phyloP scores from a whole-genome alignment of 306 rosid species.

The Acacia acuminata region DNA sequence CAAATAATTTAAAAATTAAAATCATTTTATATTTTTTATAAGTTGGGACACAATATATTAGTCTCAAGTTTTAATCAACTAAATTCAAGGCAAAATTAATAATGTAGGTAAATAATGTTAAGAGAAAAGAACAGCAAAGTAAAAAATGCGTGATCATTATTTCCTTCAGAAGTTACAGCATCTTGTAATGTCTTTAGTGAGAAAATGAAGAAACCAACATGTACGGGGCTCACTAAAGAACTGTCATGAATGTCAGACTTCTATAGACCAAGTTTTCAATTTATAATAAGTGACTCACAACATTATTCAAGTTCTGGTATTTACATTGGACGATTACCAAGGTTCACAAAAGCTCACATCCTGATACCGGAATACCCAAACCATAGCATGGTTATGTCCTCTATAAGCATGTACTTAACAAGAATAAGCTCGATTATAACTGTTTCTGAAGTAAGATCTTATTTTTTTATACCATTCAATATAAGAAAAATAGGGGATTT shows the following conservation, averaged over 20 bases:
- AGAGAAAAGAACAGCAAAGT: background rate
- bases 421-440: background rate
- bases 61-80: background rate
- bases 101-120: background rate
- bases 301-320: background rate
- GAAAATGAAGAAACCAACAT: slow-evolving; percentile 19
- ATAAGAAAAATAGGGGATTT: slow-evolving; percentile 1
- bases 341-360: background rate
- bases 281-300: slow-evolving; percentile 1
- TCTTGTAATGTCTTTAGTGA: slow-evolving; percentile 5
- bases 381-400: background rate
- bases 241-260: slow-evolving; percentile 5
- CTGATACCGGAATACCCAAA: background rate
- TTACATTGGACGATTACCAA: slow-evolving; percentile 12
- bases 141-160: background rate
- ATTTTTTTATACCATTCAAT: slow-evolving; percentile 4
- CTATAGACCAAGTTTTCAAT: background rate
- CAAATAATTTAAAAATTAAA: background rate
- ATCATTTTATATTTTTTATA: background rate
- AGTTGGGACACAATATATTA: background rate
- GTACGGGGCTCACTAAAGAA: background rate
- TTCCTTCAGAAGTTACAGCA: slow-evolving; percentile 1
- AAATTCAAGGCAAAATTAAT: background rate
- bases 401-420: background rate
- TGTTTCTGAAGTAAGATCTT: slow-evolving; percentile 6